phyloP scores from a whole-genome alignment of 2,329 filamentous ascomycete species.

The Claviceps purpurea region DNA sequence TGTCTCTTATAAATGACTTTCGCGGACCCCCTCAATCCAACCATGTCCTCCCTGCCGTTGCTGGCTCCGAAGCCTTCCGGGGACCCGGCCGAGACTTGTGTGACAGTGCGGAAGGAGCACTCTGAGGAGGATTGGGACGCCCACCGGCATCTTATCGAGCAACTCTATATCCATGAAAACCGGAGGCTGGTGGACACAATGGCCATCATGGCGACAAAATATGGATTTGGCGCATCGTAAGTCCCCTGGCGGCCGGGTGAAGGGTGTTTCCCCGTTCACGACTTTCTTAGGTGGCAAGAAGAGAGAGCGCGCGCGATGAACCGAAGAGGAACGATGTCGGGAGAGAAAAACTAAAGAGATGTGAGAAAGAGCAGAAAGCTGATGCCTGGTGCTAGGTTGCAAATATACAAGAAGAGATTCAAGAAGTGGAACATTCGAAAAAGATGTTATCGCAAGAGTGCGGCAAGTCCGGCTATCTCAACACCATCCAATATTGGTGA shows the following conservation, averaged over 20 bases:
- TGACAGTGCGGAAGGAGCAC: conserved; percentile 20
- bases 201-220: conserved; percentile 19
- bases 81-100: conserved; percentile 10
- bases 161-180: conserved; percentile 21
- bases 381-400: conserved; percentile 14
- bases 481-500: conserved; percentile 1
- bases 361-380: neutral
- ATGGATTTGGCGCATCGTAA: conserved; percentile 25
- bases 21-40: no score
- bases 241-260: conserved; percentile 7
- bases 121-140: conserved; percentile 22
- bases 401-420: conserved; percentile 27
- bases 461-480: conserved; percentile 1
- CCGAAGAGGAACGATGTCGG: neutral
- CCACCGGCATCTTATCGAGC: conserved; percentile 18
- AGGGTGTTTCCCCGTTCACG: neutral
- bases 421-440: conserved; percentile 26
- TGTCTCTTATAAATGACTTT: no score
- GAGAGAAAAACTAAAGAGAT: no score
- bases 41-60: conserved; percentile 15
- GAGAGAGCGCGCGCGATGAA: neutral
- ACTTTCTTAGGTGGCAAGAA: neutral
- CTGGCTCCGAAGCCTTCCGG: conserved; percentile 22
- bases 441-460: conserved; percentile 18
- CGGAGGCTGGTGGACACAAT: conserved; percentile 24